Conservation (phyloP, 495 filamentous ascomycete genomes). For the Daldinia loculata region DNA sequence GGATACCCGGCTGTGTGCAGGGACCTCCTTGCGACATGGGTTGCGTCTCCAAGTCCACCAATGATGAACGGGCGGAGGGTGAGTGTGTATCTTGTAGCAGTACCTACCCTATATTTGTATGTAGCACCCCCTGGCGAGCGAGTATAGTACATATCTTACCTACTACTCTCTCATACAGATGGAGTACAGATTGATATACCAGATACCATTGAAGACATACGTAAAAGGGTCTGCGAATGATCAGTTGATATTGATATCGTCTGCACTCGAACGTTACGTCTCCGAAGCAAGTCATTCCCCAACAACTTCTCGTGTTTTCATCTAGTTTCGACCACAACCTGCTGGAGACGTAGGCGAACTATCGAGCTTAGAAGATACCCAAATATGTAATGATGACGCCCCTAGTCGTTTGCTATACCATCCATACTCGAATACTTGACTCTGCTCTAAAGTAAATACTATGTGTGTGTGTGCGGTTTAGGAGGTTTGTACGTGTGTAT, state of each 20-base stretch:
- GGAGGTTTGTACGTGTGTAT: slow-evolving; percentile 5
- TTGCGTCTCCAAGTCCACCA: slow-evolving; percentile 16
- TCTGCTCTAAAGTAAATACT: slow-evolving; percentile 2
- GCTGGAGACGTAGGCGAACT: neutral
- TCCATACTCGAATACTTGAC: neutral
- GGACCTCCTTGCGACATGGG: slow-evolving; percentile 32
- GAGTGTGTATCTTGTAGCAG: slow-evolving; percentile 3
- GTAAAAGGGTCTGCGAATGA: slow-evolving; percentile 16
- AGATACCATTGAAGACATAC: slow-evolving; percentile 1
- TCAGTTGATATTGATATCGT: slow-evolving; percentile 25
- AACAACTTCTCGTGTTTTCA: slow-evolving; percentile 16
- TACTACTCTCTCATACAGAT: slow-evolving; percentile 4
- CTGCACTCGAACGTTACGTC: slow-evolving; percentile 36
- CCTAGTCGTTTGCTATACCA: slow-evolving; percentile 3
- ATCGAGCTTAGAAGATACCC: slow-evolving; percentile 3
- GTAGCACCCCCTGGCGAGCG: slow-evolving; percentile 15
- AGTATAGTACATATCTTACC: slow-evolving; percentile 14
- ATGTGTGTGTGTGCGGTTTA: neutral
- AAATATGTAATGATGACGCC: slow-evolving; percentile 2
- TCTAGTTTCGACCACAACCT: slow-evolving; percentile 8
- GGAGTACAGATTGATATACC: slow-evolving; percentile 12
- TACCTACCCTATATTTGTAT: slow-evolving; percentile 12
- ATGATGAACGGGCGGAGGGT: slow-evolving; percentile 11
- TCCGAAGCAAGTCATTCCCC: slow-evolving; percentile 32
- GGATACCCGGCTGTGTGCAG: slow-evolving; percentile 35